Conservation (phyloP, 768 basidiomycete genomes). For the Ramaria sp. region DNA sequence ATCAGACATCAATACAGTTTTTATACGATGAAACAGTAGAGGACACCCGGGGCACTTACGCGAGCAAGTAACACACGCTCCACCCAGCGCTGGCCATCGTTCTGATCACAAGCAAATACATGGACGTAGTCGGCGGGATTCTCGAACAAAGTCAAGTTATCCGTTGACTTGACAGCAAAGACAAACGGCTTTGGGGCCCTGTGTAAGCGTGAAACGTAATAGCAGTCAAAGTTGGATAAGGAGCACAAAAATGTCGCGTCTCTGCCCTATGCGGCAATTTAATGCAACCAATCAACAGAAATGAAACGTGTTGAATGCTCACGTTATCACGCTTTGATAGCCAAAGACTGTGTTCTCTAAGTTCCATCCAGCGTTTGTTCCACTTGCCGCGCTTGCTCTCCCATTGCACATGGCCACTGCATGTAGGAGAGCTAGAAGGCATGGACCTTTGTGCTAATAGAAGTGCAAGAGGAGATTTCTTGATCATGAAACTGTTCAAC, state of each 20-base stretch:
- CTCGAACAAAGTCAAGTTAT: conserved; percentile 80
- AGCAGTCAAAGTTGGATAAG: conserved; percentile 82
- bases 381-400: conserved; percentile 91
- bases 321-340: conserved; percentile 86
- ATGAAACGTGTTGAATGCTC: conserved; percentile 16
- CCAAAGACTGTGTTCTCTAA: conserved; percentile 80
- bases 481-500: conserved; percentile 72
- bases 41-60: too few species aligned
- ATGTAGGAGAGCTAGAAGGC: conserved; percentile 31
- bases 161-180: conserved; percentile 83
- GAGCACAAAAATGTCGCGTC: conserved; percentile 77
- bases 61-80: conserved; percentile 73
- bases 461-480: conserved; percentile 53
- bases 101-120: conserved; percentile 66
- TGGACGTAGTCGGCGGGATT: conserved; percentile 82
- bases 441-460: conserved; percentile 31
- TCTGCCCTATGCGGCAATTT: conserved; percentile 49
- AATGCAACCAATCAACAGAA: not conserved
- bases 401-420: conserved; percentile 70
- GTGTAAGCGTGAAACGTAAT: conserved; percentile 61
- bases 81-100: conserved; percentile 68
- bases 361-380: conserved; percentile 84
- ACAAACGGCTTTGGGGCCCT: conserved; percentile 78
- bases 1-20: conserved; percentile 1
- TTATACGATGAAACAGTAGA: too few species aligned